Conservation (phyloP, 1,139 yeast species). For the Suhomyces terraborum region DNA sequence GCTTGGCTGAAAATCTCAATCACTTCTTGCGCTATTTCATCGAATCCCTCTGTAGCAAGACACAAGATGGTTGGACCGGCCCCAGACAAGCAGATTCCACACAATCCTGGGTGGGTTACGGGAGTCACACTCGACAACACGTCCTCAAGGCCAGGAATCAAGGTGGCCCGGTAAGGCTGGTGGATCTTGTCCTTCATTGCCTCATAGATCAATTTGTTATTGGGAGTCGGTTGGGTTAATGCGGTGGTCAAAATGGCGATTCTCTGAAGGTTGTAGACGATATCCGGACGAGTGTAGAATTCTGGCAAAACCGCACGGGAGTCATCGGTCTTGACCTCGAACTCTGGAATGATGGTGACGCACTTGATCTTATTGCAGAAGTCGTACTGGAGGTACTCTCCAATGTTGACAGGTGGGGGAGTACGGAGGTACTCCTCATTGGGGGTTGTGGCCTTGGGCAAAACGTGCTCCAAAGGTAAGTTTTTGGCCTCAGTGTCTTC, state of each 20-base stretch:
- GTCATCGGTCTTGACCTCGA: conserved; percentile 90
- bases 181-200: conserved; percentile 97
- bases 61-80: conserved; percentile 98
- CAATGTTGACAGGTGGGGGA: conserved; percentile 79
- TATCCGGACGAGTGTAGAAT: conserved; percentile 75
- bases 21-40: conserved; percentile 77
- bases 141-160: conserved; percentile 88
- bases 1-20: conserved; percentile 66
- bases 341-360: conserved; percentile 87
- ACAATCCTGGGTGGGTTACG: conserved; percentile 73
- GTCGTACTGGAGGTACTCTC: conserved; percentile 83
- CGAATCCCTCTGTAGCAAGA: conserved; percentile 85
- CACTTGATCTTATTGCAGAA: conserved; percentile 86
- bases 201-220: conserved; percentile 78
- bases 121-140: conserved; percentile 85
- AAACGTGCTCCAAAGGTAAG: conserved; percentile 80
- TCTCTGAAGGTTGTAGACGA: conserved; percentile 77
- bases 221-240: conserved; percentile 78
- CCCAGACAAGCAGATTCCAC: conserved; percentile 94
- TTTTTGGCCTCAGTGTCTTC: conserved; percentile 73
- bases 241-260: conserved; percentile 56
- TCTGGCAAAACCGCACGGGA: conserved; percentile 87
- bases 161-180: conserved; percentile 89
- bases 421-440: conserved; percentile 42
- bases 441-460: conserved; percentile 77